Evolutionary conservation across 768 basidiomycete species (phyloP), one percentile per base, ranked within the genome.

Genomic region (Termitomyces sp.): DNA sequence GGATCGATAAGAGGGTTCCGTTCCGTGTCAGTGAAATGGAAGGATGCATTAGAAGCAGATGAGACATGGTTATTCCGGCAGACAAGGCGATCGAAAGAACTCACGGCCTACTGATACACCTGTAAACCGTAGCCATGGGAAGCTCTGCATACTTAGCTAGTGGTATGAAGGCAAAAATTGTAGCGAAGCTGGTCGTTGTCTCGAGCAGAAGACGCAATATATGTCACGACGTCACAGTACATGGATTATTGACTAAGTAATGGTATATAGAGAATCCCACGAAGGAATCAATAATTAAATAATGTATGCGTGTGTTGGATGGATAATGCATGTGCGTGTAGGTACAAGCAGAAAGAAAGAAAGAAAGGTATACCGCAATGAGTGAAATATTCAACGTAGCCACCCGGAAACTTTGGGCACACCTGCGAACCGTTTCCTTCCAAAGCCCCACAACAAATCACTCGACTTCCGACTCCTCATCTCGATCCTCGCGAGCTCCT

Each of bases 401-500:
- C 53, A 14, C 8, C 57, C 60, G 59, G 61, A 59, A 47, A 65
- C 61, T 63, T 65, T 58, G 59, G 68, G 60, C 59, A 64, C 62
- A 43, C 69, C 66, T 53, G 62, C 59, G 29, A 63, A 68, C 46
- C 73, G 70, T 67, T 74, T 76, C 67, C 74, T 78, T 60, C 71
- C 74, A 43, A 74, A 82, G 20, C 81, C 79, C 48, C 55, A 45
- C 6, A 80, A 70, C 70, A 81, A 67, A 67, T 81, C 79, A 60
- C 79, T 83, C 50, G 77, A 79, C 67, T 75, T 72, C 49, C 81
- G 82, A 73, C 84, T 88, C 72, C 76, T 76, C 66, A 78, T 74
- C 73, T 91, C 90, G 65, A 92, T 90, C 63, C 83, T 80, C 62
- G 80, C 84, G 49, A 91, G 79, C 76, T 92, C 89, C 70, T 84